A percentile compares a stretch with the other conserved stretches of the same genome.
phyloP scores from a whole-genome alignment of 2,329 filamentous ascomycete species.

The Blastomyces silverae region DNA sequence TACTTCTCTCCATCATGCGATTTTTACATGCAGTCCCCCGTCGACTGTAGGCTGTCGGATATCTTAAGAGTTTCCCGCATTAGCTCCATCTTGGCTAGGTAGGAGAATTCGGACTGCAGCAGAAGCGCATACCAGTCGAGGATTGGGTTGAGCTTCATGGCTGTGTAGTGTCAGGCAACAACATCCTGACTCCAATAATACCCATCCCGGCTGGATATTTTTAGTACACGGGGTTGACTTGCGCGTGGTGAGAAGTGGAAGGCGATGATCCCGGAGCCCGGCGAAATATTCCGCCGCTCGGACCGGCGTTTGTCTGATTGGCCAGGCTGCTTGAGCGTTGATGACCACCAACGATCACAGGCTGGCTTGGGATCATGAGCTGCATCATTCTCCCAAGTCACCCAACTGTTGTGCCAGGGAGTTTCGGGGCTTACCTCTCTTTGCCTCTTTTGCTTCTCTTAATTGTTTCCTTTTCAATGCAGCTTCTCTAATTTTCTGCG shows the following conservation, averaged over 20 bases:
- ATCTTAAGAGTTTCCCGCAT: not conserved
- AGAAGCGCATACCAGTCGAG: not conserved
- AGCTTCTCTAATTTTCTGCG: conserved; percentile 9
- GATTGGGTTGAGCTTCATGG: not conserved
- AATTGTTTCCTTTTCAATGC: conserved; percentile 11
- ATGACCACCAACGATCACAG: not conserved
- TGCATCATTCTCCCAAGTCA: conserved; percentile 11
- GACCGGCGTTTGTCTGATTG: not conserved
- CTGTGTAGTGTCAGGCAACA: not conserved
- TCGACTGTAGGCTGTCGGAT: not conserved
- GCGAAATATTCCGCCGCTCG: conserved; percentile 1
- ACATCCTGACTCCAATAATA: not conserved
- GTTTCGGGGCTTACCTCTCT: not conserved
- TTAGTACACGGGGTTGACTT: not conserved
- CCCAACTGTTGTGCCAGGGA: conserved; percentile 5
- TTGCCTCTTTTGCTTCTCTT: conserved; percentile 2
- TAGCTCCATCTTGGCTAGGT: not conserved
- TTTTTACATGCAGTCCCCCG: not conserved
- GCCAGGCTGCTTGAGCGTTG: not conserved
- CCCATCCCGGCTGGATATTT: not conserved
- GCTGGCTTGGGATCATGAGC: conserved; percentile 11
- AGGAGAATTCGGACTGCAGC: not conserved
- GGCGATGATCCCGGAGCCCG: conserved; percentile 1
- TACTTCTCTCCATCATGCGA: not conserved
- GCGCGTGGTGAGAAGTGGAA: not conserved